Percentiles rank a stretch among this genome's conserved stretches.
Evolutionary conservation across 345 rosid species (phyloP).

Genomic region (Cardamine resedifolia): DNA sequence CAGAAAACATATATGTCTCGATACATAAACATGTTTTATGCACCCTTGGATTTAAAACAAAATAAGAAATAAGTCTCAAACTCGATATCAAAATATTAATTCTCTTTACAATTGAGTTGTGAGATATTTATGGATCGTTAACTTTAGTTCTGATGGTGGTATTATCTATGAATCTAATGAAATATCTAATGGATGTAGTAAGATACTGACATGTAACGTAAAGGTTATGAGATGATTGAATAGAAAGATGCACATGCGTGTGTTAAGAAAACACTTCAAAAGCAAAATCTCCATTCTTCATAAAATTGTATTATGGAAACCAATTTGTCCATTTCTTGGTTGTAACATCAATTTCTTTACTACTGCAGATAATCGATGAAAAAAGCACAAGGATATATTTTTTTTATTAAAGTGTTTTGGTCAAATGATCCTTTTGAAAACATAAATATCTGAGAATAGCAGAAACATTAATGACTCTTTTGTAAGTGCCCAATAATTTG

Average conservation of each 20-base stretch:
- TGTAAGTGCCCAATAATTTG: conserved; percentile 5
- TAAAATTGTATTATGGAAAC: conserved; percentile 15
- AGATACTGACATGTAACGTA: conserved; percentile 37
- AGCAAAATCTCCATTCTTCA: conserved; percentile 23
- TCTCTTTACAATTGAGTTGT: conserved; percentile 1
- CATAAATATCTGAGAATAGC: conserved; percentile 28
- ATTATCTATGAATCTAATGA: conserved; percentile 12
- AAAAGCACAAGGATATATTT: neutral
- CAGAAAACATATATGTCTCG: neutral
- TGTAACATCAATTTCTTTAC: conserved; percentile 29
- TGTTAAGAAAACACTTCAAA: conserved; percentile 35
- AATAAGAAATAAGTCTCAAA: neutral
- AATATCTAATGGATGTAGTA: conserved; percentile 23
- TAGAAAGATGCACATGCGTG: conserved; percentile 33
- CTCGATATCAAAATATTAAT: neutral
- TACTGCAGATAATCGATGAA: conserved; percentile 8
- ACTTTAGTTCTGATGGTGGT: conserved; percentile 9
- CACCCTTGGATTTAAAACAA: neutral
- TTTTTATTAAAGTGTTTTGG: neutral
- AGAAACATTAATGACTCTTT: conserved; percentile 20
- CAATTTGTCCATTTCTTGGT: conserved; percentile 25
- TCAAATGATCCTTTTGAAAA: conserved; percentile 11
- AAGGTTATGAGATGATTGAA: conserved; percentile 26
- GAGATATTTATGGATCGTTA: neutral
- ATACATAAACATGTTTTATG: neutral